Evolutionary conservation across 805 yeast genomes (phyloP).

Genomic region (Starmerella roubikii): DNA sequence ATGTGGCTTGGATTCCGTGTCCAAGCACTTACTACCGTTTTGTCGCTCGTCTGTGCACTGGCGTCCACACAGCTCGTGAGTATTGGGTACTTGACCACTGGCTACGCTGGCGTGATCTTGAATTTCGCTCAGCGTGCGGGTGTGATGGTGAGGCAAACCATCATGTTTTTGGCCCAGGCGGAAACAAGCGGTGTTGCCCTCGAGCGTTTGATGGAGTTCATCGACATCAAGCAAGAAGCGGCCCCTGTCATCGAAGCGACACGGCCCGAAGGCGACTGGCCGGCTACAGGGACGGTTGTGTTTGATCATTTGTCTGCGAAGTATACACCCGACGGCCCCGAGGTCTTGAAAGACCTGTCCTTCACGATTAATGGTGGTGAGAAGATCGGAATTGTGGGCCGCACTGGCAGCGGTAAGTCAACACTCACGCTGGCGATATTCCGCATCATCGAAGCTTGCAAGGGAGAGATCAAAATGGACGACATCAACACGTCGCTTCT

Average conservation of each 20-base stretch:
- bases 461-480: slow-evolving; percentile 60
- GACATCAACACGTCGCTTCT: slow-evolving; percentile 49
- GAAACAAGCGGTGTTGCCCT: slow-evolving; percentile 88
- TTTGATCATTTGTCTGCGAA: slow-evolving; percentile 65
- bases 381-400: slow-evolving; percentile 88
- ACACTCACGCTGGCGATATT: slow-evolving; percentile 72
- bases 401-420: slow-evolving; percentile 94
- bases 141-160: slow-evolving; percentile 77
- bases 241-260: slow-evolving; percentile 50
- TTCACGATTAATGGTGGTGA: slow-evolving; percentile 56
- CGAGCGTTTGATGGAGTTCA: slow-evolving; percentile 71
- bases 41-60: slow-evolving; percentile 67
- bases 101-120: slow-evolving; percentile 78
- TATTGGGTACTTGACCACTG: slow-evolving; percentile 55
- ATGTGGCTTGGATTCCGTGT: slow-evolving; percentile 88
- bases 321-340: slow-evolving; percentile 65
- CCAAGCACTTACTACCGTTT: slow-evolving; percentile 69
- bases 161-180: slow-evolving; percentile 82
- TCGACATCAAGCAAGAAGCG: slow-evolving; percentile 69
- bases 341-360: slow-evolving; percentile 56
- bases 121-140: slow-evolving; percentile 78
- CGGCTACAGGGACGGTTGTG: slow-evolving; percentile 49
- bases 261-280: slow-evolving; percentile 66
- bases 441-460: slow-evolving; percentile 65
- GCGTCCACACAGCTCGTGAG: slow-evolving; percentile 51